phyloP scores from a whole-genome alignment of 345 rosid species.

The Abelmoschus esculentus region DNA sequence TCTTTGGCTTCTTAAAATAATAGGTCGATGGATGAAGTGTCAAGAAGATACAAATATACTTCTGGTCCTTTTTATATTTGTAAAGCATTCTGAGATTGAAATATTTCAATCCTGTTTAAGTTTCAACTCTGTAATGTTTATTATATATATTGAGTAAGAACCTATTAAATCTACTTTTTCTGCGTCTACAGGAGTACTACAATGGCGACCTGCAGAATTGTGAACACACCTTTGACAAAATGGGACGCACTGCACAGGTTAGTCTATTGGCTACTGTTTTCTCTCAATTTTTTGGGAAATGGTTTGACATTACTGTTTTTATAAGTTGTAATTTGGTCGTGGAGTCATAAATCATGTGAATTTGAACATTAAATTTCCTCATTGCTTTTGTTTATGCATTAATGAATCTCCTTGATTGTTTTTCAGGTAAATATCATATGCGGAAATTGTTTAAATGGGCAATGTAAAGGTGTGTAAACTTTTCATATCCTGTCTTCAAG shows the following conservation, averaged over 20 bases:
- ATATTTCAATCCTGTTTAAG: too few relatives aligned
- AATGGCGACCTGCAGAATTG: conserved; percentile 70
- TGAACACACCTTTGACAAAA: conserved; percentile 73
- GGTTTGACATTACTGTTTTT: neutral
- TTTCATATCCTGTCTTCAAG: conserved; percentile 11
- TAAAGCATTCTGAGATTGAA: neutral
- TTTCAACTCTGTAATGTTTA: too few relatives aligned
- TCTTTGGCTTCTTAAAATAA: neutral
- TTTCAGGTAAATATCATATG: conserved; percentile 78
- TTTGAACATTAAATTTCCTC: conserved; percentile 5
- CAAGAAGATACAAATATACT: neutral
- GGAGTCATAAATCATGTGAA: neutral
- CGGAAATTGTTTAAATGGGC: conserved; percentile 67
- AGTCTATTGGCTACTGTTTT: conserved; percentile 12
- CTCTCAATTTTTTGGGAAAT: neutral
- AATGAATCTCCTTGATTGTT: conserved; percentile 8
- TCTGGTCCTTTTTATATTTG: neutral
- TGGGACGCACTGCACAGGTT: conserved; percentile 93
- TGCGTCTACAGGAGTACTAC: conserved; percentile 54
- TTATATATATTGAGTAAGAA: too few relatives aligned
- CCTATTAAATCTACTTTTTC: neutral
- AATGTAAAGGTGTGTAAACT: conserved; percentile 63
- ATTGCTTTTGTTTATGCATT: neutral
- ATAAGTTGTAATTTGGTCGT: neutral
- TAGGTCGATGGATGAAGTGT: neutral